Evolutionary conservation across 306 rosid species (phyloP).

Genomic region (Vigna nakashimae): DNA sequence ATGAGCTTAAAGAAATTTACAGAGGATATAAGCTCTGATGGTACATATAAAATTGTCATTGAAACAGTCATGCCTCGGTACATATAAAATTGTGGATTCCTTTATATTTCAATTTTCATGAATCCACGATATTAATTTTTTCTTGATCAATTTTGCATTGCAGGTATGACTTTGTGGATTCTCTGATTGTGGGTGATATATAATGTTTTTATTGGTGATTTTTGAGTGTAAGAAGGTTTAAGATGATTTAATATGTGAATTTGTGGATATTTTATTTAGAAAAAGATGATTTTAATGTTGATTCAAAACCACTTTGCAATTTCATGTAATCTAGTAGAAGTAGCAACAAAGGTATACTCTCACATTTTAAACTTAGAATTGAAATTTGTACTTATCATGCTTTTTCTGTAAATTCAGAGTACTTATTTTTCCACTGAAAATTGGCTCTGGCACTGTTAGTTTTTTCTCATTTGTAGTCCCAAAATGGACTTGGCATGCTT

Average conservation of each 20-base stretch:
- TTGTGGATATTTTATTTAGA: not conserved
- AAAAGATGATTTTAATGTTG: not conserved
- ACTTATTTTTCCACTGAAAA: constrained; percentile 35
- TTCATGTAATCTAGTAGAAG: no score
- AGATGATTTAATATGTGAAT: not conserved
- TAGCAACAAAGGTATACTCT: no score
- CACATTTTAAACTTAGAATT: no score
- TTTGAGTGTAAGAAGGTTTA: not conserved
- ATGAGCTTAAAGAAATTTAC: no score
- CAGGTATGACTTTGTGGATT: constrained; percentile 62
- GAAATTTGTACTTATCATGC: no score
- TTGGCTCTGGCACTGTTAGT: not conserved
- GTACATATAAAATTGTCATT: no score
- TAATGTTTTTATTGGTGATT: not conserved
- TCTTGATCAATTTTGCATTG: not conserved
- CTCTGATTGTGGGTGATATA: not conserved
- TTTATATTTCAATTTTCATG: not conserved
- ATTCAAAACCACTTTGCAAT: no score
- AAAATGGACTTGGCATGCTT: not conserved
- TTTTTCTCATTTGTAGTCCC: constrained; percentile 28
- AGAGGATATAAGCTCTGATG: no score
- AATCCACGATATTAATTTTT: not conserved
- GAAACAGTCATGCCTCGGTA: constrained; percentile 49
- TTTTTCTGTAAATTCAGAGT: no score
- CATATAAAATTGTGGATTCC: not conserved